Evolutionary conservation across 1,284 basidiomycete genomes (phyloP), one percentile per base, ranked within the genome.

Genomic region (Melampsora larici-populina): DNA sequence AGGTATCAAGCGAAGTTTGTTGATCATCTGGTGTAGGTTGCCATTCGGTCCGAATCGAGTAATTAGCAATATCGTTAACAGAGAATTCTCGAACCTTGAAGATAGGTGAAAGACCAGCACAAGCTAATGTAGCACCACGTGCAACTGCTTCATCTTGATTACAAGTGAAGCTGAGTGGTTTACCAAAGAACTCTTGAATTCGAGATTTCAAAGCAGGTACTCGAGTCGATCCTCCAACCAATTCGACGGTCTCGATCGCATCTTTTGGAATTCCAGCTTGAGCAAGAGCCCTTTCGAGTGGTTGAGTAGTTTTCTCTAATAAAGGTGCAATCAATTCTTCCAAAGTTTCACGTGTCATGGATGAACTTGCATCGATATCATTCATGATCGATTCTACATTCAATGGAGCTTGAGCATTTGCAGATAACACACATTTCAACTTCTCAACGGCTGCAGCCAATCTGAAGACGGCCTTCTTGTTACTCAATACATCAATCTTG

Each of bases 121-220:
- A 96, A 60, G 93, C 89, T 84, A 97, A 94, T 72, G 94, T 96
- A 69, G 94, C 92, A 78, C 94, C 94, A 70, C 94, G 92, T 24
- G 92, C 93, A 80, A 94, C 87, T 79, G 94, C 93, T 86, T 97
- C 94, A 81, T 97, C 94, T 86, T 94, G 92, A 87, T 96, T 97
- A 83, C 95, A 90, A 66, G 94, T 97, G 81, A 90, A 91, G 29
- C 88, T 91, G 80, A 97, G 89, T 26, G 85, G 80, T 85, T 93
- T 93, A 79, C 87, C 88, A 84, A 90, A 90, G 84, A 88, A 89
- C 65, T 86, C 84, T 81, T 88, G 87, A 83, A 91, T 89, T 82
- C 88, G 87, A 80, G 87, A 85, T 84, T 89, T 89, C 82, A 91
- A 88, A 67, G 89, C 89, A 68, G 89, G 89, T 79, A 91, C 86